Evolutionary conservation across 345 rosid species (phyloP).

Genomic region (Geranium brycei): DNA sequence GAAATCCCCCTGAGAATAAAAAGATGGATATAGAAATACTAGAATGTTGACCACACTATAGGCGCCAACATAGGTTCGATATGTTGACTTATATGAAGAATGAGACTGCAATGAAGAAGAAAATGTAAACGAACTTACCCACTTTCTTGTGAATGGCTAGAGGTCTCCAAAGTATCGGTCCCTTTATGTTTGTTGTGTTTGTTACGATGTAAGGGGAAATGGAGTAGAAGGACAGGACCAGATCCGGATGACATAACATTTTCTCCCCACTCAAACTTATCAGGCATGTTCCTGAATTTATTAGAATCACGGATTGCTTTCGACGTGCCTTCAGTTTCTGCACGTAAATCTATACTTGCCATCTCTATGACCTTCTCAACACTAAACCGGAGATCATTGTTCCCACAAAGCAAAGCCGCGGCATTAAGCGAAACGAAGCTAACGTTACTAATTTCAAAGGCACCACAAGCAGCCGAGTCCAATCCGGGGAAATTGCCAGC

Average conservation of each 20-base stretch:
- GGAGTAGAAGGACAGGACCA: conserved; percentile 51
- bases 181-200: conserved; percentile 9
- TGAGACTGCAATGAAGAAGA: conserved; percentile 1
- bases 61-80: background rate
- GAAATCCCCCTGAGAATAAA: conserved; percentile 19
- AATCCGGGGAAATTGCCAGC: conserved; percentile 43
- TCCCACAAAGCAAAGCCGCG: conserved; percentile 43
- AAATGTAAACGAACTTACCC: conserved; percentile 4
- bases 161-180: conserved; percentile 4
- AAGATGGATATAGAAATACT: conserved; percentile 2
- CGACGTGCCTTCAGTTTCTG: conserved; percentile 11
- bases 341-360: conserved; percentile 27
- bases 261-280: conserved; percentile 25
- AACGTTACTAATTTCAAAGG: conserved; percentile 43
- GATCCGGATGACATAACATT: conserved; percentile 27
- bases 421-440: conserved; percentile 52
- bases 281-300: conserved; percentile 9
- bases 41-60: conserved; percentile 2
- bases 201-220: conserved; percentile 33
- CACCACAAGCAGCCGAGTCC: conserved; percentile 47
- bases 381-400: conserved; percentile 27
- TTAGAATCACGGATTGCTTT: conserved; percentile 7
- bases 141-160: conserved; percentile 8
- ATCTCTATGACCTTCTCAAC: conserved; percentile 46
- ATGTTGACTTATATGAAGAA: background rate